A percentile compares a stretch with the other conserved stretches of the same genome.
phyloP scores from a whole-genome alignment of 2,329 filamentous ascomycete genomes.

The Furcasterigmium furcatum region DNA sequence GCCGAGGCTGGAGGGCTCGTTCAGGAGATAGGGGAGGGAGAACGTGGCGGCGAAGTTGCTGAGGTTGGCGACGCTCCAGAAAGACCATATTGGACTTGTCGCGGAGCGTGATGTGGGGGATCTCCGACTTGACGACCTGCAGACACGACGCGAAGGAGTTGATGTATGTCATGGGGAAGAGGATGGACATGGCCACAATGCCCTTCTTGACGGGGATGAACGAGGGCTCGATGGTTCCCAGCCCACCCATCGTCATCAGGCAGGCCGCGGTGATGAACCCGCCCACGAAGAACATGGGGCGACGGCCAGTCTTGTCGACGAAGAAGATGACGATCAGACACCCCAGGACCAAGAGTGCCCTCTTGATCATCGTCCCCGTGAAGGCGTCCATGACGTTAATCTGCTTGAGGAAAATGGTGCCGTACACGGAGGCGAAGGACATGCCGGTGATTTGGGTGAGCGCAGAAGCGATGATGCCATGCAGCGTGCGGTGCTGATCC shows the following conservation, averaged over 20 bases:
- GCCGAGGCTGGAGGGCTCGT: constrained; percentile 26
- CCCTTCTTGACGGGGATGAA: constrained; percentile 13
- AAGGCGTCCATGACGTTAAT: constrained; percentile 21
- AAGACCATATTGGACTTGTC: constrained; percentile 12
- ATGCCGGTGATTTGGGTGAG: constrained; percentile 11
- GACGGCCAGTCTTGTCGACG: constrained; percentile 9
- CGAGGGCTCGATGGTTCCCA: constrained; percentile 13
- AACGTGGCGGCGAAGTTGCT: constrained; percentile 29
- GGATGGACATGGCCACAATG: constrained; percentile 17
- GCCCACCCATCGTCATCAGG: constrained; percentile 18
- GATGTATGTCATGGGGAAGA: constrained; percentile 15
- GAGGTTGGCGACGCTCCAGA: constrained; percentile 7
- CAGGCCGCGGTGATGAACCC: constrained; percentile 12
- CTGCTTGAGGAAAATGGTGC: constrained; percentile 15
- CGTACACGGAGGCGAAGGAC: constrained; percentile 16
- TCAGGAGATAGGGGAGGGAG: constrained; percentile 30
- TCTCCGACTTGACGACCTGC: constrained; percentile 10
- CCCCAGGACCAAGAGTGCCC: constrained; percentile 10
- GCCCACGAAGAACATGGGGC: constrained; percentile 12
- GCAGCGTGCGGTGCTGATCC: constrained; percentile 5
- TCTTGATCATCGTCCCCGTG: constrained; percentile 18
- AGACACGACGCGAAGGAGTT: constrained; percentile 8
- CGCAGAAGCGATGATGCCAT: constrained; percentile 7
- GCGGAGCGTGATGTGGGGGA: constrained; percentile 7
- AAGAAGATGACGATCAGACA: constrained; percentile 14